phyloP scores from a whole-genome alignment of 1,139 yeast genomes.

The Protomyces inundatus region DNA sequence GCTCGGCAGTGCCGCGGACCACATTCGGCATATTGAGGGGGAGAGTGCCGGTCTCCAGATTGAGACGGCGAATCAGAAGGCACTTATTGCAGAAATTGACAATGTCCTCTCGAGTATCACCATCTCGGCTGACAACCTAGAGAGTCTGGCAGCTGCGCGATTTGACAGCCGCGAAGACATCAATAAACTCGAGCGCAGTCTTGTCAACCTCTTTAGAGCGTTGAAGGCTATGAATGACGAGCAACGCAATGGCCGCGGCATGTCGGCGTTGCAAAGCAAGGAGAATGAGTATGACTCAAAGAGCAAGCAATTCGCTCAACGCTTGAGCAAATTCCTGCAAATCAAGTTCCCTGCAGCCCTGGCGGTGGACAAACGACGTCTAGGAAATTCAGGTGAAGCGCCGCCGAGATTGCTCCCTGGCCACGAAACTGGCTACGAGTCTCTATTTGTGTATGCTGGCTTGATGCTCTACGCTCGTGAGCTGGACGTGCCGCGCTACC shows the following conservation, averaged over 20 bases:
- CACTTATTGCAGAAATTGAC: slow-evolving; percentile 62
- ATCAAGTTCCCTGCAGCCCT: slow-evolving; percentile 27
- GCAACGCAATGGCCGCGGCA: slow-evolving; percentile 40
- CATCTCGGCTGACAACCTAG: slow-evolving; percentile 54
- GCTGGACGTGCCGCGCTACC: slow-evolving; percentile 43
- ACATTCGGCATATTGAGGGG: slow-evolving; percentile 64
- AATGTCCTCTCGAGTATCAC: slow-evolving; percentile 65
- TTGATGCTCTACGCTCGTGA: slow-evolving; percentile 62
- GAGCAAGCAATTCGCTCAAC: slow-evolving; percentile 22
- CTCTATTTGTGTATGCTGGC: slow-evolving; percentile 47
- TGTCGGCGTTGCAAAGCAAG: slow-evolving; percentile 37
- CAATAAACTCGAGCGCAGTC: slow-evolving; percentile 51
- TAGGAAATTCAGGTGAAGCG: neutral
- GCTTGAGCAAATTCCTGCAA: slow-evolving; percentile 22
- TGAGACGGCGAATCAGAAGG: slow-evolving; percentile 72
- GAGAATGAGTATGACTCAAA: slow-evolving; percentile 25
- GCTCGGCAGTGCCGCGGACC: slow-evolving; percentile 57
- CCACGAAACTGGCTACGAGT: slow-evolving; percentile 19
- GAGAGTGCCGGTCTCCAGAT: slow-evolving; percentile 82
- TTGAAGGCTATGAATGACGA: slow-evolving; percentile 47
- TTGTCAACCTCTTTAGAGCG: slow-evolving; percentile 61
- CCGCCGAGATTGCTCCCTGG: slow-evolving; percentile 14
- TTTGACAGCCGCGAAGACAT: slow-evolving; percentile 39
- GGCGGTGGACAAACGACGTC: neutral
- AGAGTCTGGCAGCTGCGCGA: slow-evolving; percentile 47